These are phyloP conservation scores for Apiotrichum veenhuisii DNA, from an alignment of 1,284 basidiomycete genomes.

Conservation along the genomic window DNA sequence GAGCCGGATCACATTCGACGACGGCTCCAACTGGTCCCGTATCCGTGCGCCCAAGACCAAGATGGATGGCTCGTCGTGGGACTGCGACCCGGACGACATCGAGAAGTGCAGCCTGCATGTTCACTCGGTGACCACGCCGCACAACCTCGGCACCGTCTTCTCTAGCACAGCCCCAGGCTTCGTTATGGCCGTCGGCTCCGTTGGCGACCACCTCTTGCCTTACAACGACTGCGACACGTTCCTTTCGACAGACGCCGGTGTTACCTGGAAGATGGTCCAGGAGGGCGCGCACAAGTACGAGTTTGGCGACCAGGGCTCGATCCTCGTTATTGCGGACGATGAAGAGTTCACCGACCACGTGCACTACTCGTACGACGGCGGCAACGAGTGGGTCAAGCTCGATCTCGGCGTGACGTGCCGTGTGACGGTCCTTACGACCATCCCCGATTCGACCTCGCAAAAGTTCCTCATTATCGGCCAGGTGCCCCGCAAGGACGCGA, in stretches of 20 bases:
- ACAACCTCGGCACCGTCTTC: conserved; percentile 90
- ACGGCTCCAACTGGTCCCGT: conserved; percentile 76
- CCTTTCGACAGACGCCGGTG: conserved; percentile 81
- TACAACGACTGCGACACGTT: conserved; percentile 93
- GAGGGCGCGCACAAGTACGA: conserved; percentile 87
- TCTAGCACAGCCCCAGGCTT: conserved; percentile 90
- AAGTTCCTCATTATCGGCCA: conserved; percentile 80
- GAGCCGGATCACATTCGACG: conserved; percentile 84
- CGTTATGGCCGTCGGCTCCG: conserved; percentile 89
- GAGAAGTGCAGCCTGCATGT: conserved; percentile 78
- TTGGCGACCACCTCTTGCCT: conserved; percentile 65
- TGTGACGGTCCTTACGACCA: conserved; percentile 71
- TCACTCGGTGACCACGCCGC: conserved; percentile 82
- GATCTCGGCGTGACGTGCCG: conserved; percentile 68
- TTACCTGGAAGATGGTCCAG: conserved; percentile 76
- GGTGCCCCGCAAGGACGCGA: conserved; percentile 61
- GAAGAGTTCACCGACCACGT: conserved; percentile 73
- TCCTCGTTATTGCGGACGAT: conserved; percentile 81
- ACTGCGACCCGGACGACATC: conserved; percentile 60
- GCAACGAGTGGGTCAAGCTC: conserved; percentile 71
- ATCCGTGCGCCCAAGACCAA: conserved; percentile 65
- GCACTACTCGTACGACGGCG: conserved; percentile 80
- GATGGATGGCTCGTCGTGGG: conserved; percentile 59
- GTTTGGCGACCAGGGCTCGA: conserved; percentile 82
- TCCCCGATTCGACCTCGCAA: conserved; percentile 88